phyloP scores from a whole-genome alignment of 139 green algal species.

The Eudorina sp. region DNA sequence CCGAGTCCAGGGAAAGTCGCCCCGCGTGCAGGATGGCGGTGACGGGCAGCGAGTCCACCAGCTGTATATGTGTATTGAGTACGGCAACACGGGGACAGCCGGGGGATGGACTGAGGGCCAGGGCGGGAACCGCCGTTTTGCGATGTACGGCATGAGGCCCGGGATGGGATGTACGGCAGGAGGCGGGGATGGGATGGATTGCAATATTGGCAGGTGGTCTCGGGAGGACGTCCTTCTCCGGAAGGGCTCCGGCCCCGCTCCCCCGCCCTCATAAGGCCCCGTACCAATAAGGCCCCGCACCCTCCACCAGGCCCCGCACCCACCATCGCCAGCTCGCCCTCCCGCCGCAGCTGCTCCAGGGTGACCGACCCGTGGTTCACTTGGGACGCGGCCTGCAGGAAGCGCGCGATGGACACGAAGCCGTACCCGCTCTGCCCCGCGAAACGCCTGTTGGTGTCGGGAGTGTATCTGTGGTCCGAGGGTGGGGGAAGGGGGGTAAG shows the following conservation, averaged over 20 bases:
- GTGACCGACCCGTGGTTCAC: not conserved
- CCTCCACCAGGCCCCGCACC: not conserved
- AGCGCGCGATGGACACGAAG: constrained; percentile 66
- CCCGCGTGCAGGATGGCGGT: constrained; percentile 75
- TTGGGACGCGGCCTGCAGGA: constrained; percentile 14
- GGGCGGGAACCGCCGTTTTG: no score
- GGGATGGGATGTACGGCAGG: no score
- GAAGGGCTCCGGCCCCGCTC: no score
- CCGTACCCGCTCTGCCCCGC: constrained; percentile 79
- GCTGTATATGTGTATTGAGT: not conserved
- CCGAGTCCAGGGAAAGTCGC: constrained; percentile 56
- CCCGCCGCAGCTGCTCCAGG: not conserved
- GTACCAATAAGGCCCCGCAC: no score
- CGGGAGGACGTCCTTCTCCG: no score
- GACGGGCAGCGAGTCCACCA: constrained; percentile 42
- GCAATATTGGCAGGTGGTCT: no score
- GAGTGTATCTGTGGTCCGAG: constrained; percentile 65
- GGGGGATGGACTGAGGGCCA: no score
- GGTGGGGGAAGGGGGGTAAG: no score
- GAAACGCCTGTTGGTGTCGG: constrained; percentile 66
- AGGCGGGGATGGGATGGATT: no score
- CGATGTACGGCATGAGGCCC: no score
- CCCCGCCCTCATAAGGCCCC: no score
- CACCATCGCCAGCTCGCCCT: constrained; percentile 60
- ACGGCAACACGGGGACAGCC: no score